Percentiles rank a stretch among this genome's conserved stretches.
Conservation (phyloP, 306 rosid genomes). For the Cicer arietinum region DNA sequence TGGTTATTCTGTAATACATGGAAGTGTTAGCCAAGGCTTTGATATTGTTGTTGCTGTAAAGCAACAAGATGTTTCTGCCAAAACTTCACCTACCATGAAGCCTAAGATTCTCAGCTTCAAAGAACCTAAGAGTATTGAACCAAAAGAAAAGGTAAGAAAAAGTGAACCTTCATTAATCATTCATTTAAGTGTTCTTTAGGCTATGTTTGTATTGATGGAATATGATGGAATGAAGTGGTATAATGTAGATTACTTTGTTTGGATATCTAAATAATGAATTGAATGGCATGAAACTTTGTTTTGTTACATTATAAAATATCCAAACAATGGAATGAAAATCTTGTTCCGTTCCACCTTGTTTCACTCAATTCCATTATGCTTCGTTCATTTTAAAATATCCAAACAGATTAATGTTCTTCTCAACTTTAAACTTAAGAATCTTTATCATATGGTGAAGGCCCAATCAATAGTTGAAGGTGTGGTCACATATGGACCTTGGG, state of each 20-base stretch:
- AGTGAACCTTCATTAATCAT: neutral
- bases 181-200: conserved; percentile 9
- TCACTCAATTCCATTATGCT: too few relatives aligned
- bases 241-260: too few relatives aligned
- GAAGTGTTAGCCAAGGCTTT: conserved; percentile 68
- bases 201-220: too few relatives aligned
- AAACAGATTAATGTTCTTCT: neutral
- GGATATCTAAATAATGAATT: too few relatives aligned
- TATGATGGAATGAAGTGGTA: too few relatives aligned
- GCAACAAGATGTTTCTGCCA: conserved; percentile 63
- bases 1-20: conserved; percentile 76
- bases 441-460: conserved; percentile 41
- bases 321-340: too few relatives aligned
- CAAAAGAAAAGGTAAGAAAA: conserved; percentile 57
- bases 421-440: conserved; percentile 25
- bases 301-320: too few relatives aligned
- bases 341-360: too few relatives aligned
- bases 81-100: conserved; percentile 47
- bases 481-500: conserved; percentile 85
- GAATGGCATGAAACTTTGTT: too few relatives aligned
- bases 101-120: conserved; percentile 25
- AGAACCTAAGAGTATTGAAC: conserved; percentile 49
- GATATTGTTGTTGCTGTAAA: conserved; percentile 83
- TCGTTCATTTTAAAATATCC: too few relatives aligned
- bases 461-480: conserved; percentile 60